phyloP scores from a whole-genome alignment of 2,329 filamentous ascomycete genomes.

The Nakataea oryzae region DNA sequence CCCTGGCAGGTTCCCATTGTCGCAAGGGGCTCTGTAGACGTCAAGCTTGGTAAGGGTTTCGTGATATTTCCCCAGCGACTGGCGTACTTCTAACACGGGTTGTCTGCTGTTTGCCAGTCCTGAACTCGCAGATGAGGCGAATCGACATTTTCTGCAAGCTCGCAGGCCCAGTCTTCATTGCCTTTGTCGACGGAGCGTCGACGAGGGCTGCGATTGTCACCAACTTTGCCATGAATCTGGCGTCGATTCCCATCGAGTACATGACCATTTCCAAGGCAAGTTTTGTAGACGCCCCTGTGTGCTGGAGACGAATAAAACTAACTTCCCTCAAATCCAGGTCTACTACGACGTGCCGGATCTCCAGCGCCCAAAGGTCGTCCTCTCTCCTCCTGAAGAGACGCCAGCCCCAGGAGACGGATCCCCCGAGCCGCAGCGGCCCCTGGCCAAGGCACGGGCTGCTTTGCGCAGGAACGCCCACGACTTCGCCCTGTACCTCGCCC shows the following conservation, averaged over 20 bases:
- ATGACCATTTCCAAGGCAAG: conserved; percentile 32
- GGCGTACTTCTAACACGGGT: neutral
- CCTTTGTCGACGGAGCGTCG: conserved; percentile 34
- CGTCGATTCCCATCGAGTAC: conserved; percentile 33
- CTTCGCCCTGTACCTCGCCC: conserved; percentile 35
- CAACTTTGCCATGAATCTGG: conserved; percentile 33
- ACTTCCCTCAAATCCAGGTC: conserved; percentile 8
- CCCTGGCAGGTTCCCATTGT: neutral
- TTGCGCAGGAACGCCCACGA: conserved; percentile 7
- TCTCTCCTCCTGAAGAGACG: neutral
- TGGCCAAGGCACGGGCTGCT: neutral
- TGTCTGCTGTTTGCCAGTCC: conserved; percentile 11
- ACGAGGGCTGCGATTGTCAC: conserved; percentile 32
- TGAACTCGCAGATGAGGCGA: conserved; percentile 45
- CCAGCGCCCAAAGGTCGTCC: neutral
- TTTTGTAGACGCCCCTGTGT: neutral
- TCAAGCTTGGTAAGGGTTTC: neutral
- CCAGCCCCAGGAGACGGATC: too few species aligned
- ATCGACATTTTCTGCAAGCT: conserved; percentile 51
- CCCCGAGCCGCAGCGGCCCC: too few species aligned
- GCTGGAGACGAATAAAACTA: neutral
- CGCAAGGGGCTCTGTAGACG: neutral
- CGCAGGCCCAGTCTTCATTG: conserved; percentile 38
- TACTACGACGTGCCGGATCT: conserved; percentile 14
- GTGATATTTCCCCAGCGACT: neutral